Conservation (phyloP, 192 early-diverging fungal species). For the Chytriomyces hyalinus region DNA sequence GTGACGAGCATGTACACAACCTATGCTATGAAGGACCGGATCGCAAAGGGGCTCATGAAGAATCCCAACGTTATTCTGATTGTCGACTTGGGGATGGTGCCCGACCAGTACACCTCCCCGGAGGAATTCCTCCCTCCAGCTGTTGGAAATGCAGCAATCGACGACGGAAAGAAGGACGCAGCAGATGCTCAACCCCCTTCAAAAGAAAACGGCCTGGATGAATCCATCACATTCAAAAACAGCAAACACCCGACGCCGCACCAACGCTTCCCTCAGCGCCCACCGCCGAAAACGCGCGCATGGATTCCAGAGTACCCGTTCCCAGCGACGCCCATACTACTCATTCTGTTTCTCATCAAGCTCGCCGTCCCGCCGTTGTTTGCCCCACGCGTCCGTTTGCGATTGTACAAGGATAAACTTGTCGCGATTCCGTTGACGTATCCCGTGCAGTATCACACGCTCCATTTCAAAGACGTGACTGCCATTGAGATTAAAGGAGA, state of each 20-base stretch:
- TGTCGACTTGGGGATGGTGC: slow-evolving; percentile 21
- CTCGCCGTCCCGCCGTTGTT: slow-evolving; percentile 27
- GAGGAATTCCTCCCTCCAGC: neutral
- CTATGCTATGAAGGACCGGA: slow-evolving; percentile 6
- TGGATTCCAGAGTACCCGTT: slow-evolving; percentile 34
- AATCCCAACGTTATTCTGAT: slow-evolving; percentile 22
- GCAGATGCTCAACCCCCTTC: neutral
- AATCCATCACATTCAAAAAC: slow-evolving; percentile 4
- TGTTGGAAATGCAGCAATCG: neutral
- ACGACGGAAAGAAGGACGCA: neutral
- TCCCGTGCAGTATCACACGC: slow-evolving; percentile 28
- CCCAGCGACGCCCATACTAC: slow-evolving; percentile 8
- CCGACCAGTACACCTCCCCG: slow-evolving; percentile 9
- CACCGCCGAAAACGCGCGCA: slow-evolving; percentile 18
- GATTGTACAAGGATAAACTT: slow-evolving; percentile 33
- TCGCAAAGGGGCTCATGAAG: slow-evolving; percentile 8
- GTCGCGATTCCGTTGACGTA: slow-evolving; percentile 34
- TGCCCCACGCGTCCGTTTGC: slow-evolving; percentile 25
- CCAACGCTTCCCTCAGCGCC: slow-evolving; percentile 11
- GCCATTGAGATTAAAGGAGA: slow-evolving; percentile 34
- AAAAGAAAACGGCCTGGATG: neutral
- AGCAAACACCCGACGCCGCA: neutral
- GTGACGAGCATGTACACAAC: neutral
- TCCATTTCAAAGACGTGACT: slow-evolving; percentile 21
- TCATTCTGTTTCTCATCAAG: slow-evolving; percentile 21